Evolutionary conservation across 2,329 filamentous ascomycete genomes (phyloP).

Genomic region (Coniella vitis): DNA sequence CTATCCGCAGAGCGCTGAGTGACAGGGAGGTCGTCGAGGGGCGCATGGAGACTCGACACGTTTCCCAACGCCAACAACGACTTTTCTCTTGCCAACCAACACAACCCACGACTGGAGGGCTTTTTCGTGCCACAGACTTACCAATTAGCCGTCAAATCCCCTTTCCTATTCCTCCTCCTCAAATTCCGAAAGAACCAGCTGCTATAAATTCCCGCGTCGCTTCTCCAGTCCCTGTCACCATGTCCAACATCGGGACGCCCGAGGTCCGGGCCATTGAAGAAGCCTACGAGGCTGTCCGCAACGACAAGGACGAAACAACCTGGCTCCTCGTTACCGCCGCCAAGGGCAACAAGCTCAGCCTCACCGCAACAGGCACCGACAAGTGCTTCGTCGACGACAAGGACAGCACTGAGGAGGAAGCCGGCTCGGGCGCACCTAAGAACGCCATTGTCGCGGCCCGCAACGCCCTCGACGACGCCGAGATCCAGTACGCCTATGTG

Average conservation of each 20-base stretch:
- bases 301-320: slow-evolving; percentile 58
- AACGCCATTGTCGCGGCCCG: slow-evolving; percentile 52
- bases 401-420: slow-evolving; percentile 58
- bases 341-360: slow-evolving; percentile 48
- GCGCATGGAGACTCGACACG: not conserved
- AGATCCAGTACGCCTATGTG: slow-evolving; percentile 61
- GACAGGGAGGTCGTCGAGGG: not conserved
- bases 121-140: too few species aligned
- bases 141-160: too few species aligned
- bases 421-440: slow-evolving; percentile 57
- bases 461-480: slow-evolving; percentile 46
- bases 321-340: slow-evolving; percentile 58
- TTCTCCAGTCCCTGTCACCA: slow-evolving; percentile 21
- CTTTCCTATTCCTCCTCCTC: not conserved
- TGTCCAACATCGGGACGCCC: slow-evolving; percentile 51
- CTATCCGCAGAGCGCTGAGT: not conserved
- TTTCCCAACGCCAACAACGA: not conserved
- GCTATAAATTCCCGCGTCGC: not conserved
- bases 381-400: slow-evolving; percentile 52
- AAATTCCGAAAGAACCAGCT: too few species aligned
- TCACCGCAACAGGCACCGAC: slow-evolving; percentile 52
- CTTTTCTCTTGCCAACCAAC: not conserved
- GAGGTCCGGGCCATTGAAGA: slow-evolving; percentile 42
- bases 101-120: too few species aligned
- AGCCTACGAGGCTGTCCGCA: slow-evolving; percentile 61